These are phyloP conservation scores for Ceratobasidium sp. DNA, from an alignment of 1,284 basidiomycete species.

Conservation along the genomic window DNA sequence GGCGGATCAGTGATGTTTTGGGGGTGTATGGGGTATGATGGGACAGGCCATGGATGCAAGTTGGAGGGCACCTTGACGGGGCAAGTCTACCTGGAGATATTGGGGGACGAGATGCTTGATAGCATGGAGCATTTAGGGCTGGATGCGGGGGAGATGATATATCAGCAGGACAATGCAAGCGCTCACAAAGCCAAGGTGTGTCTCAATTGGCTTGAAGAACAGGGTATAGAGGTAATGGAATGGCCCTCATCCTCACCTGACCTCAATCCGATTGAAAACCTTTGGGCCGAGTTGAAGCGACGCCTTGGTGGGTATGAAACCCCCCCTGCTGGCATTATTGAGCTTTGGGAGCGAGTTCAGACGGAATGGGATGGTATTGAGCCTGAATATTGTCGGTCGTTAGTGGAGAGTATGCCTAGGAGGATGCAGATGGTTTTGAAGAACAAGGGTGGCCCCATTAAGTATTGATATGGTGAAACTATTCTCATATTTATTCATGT, in stretches of 20 bases:
- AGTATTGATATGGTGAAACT: not conserved
- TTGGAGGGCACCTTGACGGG: slow-evolving; percentile 2
- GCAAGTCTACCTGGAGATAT: slow-evolving; percentile 1
- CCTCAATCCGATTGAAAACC: slow-evolving; percentile 46
- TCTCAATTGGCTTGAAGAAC: slow-evolving; percentile 38
- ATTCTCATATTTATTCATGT: not conserved
- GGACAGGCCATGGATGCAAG: slow-evolving; percentile 10
- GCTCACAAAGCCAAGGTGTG: slow-evolving; percentile 36
- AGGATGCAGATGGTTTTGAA: slow-evolving; percentile 19
- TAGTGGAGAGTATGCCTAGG: slow-evolving; percentile 43
- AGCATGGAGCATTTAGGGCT: slow-evolving; percentile 37
- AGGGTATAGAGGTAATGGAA: slow-evolving; percentile 36
- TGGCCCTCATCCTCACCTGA: slow-evolving; percentile 47
- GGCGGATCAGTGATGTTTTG: slow-evolving; percentile 35
- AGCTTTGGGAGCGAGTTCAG: slow-evolving; percentile 34
- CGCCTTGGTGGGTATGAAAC: slow-evolving; percentile 18
- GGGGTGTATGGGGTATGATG: slow-evolving; percentile 21
- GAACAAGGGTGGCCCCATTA: slow-evolving; percentile 2
- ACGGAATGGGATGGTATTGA: slow-evolving; percentile 17
- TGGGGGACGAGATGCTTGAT: not conserved
- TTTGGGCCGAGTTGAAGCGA: slow-evolving; percentile 41
- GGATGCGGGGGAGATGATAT: slow-evolving; percentile 25
- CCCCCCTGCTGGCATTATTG: slow-evolving; percentile 19
- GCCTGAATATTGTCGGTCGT: slow-evolving; percentile 10
- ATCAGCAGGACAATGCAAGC: slow-evolving; percentile 47